phyloP scores from a whole-genome alignment of 2,329 filamentous ascomycete genomes.

The Aspergillus brasiliensis region DNA sequence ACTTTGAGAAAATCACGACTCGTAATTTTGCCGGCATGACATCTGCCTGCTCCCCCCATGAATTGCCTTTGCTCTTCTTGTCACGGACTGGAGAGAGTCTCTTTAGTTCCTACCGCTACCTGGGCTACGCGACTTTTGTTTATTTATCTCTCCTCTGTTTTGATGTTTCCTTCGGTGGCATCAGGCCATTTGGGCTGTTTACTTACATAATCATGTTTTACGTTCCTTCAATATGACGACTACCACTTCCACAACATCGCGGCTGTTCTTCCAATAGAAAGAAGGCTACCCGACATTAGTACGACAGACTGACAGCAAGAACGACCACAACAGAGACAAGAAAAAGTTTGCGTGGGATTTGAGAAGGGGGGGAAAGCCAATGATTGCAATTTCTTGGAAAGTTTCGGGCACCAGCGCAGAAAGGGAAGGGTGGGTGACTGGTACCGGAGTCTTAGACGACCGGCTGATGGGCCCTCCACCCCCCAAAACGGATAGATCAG shows the following conservation, averaged over 20 bases:
- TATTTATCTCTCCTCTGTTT: background rate
- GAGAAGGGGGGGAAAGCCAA: background rate
- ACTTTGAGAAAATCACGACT: background rate
- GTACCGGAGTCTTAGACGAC: conserved; percentile 9
- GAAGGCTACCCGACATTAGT: conserved; percentile 8
- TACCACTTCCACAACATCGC: background rate
- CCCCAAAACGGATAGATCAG: conserved; percentile 8
- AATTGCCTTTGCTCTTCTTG: background rate
- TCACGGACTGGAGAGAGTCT: no score
- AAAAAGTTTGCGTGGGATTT: background rate
- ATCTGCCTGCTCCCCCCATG: conserved; percentile 6
- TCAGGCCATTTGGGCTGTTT: no score
- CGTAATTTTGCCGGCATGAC: conserved; percentile 17
- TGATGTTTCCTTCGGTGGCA: background rate
- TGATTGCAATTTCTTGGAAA: conserved; percentile 5
- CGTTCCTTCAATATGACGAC: no score
- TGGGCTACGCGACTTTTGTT: background rate
- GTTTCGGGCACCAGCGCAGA: conserved; percentile 21
- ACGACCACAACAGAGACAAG: conserved; percentile 1
- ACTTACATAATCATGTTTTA: no score
- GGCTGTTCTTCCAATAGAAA: background rate
- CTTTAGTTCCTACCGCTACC: background rate
- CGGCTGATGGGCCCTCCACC: conserved; percentile 3
- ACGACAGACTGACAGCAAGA: no score
- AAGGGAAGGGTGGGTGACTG: conserved; percentile 6